Percentiles rank a stretch among this genome's conserved stretches.
These are phyloP conservation scores for Exophiala viscosa DNA, from an alignment of 2,329 filamentous ascomycete species.

Conservation along the genomic window DNA sequence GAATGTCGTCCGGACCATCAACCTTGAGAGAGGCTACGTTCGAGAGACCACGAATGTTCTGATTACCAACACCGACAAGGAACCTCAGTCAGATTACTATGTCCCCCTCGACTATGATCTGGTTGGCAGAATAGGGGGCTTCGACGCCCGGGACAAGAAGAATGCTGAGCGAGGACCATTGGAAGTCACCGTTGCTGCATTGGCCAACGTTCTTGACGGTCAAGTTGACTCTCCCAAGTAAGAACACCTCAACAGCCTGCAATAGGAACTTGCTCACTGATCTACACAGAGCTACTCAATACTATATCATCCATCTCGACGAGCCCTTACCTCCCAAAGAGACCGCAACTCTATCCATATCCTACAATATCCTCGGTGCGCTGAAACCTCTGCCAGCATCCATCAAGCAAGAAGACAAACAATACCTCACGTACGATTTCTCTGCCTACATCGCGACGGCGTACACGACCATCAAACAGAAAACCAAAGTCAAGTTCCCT, in stretches of 20 bases:
- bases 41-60: slow-evolving; percentile 92
- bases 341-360: slow-evolving; percentile 83
- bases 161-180: slow-evolving; percentile 65
- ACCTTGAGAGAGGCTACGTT: slow-evolving; percentile 87
- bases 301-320: slow-evolving; percentile 78
- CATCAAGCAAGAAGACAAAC: slow-evolving; percentile 79
- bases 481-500: slow-evolving; percentile 92
- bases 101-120: slow-evolving; percentile 76
- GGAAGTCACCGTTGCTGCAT: slow-evolving; percentile 63
- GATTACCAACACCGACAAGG: slow-evolving; percentile 77
- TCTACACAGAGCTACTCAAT: slow-evolving; percentile 63
- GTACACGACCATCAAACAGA: slow-evolving; percentile 86
- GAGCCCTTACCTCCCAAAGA: slow-evolving; percentile 68
- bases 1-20: slow-evolving; percentile 85
- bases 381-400: slow-evolving; percentile 73
- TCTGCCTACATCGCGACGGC: slow-evolving; percentile 79
- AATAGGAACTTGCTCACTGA: slow-evolving; percentile 30
- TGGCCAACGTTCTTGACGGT: slow-evolving; percentile 45
- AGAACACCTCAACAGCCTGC: slow-evolving; percentile 43
- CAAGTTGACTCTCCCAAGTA: slow-evolving; percentile 52
- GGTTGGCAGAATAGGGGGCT: slow-evolving; percentile 72
- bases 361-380: slow-evolving; percentile 75
- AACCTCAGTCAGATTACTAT: slow-evolving; percentile 85
- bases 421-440: slow-evolving; percentile 82
- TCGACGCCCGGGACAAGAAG: slow-evolving; percentile 94